A percentile compares a stretch with the other conserved stretches of the same genome.
Evolutionary conservation across 345 rosid genomes (phyloP).

Genomic region (Boechera stricta): DNA sequence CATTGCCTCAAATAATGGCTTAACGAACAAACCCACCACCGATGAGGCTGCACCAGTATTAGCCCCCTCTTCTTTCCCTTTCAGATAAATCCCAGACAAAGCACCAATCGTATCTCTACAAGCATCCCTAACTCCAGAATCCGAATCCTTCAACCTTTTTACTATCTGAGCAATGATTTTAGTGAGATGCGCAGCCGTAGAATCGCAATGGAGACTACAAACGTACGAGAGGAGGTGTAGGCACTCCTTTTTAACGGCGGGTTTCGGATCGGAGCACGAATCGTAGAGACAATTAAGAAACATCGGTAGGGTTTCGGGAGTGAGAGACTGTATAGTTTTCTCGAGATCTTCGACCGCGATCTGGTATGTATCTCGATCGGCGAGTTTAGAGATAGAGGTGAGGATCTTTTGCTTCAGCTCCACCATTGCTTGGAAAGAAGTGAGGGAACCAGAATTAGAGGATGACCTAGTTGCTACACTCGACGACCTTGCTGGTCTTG

Average conservation of each 20-base stretch:
- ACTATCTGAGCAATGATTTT: constrained; percentile 73
- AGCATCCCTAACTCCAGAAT: constrained; percentile 92
- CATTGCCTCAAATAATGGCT: constrained; percentile 95
- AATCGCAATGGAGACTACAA: constrained; percentile 68
- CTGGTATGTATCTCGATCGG: constrained; percentile 95
- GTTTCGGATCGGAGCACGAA: constrained; percentile 82
- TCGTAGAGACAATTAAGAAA: constrained; percentile 88
- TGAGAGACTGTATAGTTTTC: constrained; percentile 64
- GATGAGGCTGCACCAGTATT: constrained; percentile 46
- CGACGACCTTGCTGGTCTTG: constrained; percentile 49
- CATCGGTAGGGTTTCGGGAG: constrained; percentile 84
- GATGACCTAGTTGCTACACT: constrained; percentile 47
- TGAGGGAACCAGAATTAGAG: constrained; percentile 60
- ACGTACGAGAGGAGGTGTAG: constrained; percentile 67
- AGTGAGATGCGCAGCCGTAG: constrained; percentile 69
- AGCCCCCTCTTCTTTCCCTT: constrained; percentile 52
- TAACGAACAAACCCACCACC: constrained; percentile 75
- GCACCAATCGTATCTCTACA: constrained; percentile 88
- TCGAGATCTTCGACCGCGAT: constrained; percentile 95
- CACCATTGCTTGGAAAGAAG: constrained; percentile 92
- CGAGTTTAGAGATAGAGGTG: constrained; percentile 85
- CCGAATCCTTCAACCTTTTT: constrained; percentile 81
- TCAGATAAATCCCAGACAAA: constrained; percentile 70
- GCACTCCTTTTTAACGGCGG: constrained; percentile 88
- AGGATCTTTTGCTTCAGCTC: constrained; percentile 89